Evolutionary conservation across 257 asterid genomes (phyloP), one percentile per base, ranked within the genome.

Genomic region (Nicotiana otophora): DNA sequence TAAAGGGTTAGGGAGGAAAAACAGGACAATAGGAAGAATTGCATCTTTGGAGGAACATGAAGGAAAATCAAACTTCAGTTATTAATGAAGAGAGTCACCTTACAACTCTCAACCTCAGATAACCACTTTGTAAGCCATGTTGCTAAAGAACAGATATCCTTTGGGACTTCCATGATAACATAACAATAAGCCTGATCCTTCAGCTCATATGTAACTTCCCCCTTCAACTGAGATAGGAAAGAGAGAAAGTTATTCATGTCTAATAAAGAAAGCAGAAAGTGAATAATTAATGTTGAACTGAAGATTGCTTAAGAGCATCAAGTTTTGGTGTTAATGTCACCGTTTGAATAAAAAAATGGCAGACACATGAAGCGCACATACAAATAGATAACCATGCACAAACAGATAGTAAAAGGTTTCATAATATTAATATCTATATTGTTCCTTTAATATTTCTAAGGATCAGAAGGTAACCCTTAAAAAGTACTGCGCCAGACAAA

Each of bases 171-270:
- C 82, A 85, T 46, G 48, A 93, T 80, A 83, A 69, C 88, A 82
- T 89, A 96, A 82, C 98, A 93, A 78, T 88, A 91, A 78, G 99
- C 99, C 57, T 89, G 97, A 89, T 96, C 99, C 92, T 94, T 94
- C 89, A 96, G 81, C 82, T 96, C 98, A 78, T 93, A 96, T 28
- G 97, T 87, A 79, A 96, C 88, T 86, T 96, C 99, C 86, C 97
- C 95, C 89, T 91, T 93, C 81, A 90, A 75, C 99, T 96, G 88
- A 83, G 81, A 86, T 82, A 81, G 85, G 74, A 62, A 81, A 85
- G 63, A 23, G 65, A 63, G 51, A 83, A 70, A 15, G 15, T 39
- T 26, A 28, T 23, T 75, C 51, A 30, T 46, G 67, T 48, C 51
- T 8, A 51, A 46, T 42, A 14, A 78, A 20, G 78, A 10, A n/a